A percentile compares a stretch with the other conserved stretches of the same genome.
These are phyloP conservation scores for Syncephalastrum contaminatum DNA, from an alignment of 371 early-diverging fungal species.

Conservation along the genomic window DNA sequence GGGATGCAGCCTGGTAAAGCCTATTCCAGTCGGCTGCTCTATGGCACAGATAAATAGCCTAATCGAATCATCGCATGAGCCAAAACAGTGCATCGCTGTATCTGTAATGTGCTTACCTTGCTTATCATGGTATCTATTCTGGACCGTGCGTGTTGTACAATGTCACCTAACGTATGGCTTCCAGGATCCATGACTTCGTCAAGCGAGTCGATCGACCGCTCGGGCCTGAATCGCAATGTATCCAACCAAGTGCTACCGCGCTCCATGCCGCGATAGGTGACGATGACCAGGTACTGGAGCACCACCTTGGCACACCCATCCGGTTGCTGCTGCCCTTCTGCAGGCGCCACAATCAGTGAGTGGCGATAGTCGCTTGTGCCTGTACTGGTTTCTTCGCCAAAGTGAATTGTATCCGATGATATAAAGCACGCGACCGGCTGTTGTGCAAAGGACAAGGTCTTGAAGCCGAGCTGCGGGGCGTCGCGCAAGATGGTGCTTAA, in stretches of 20 bases:
- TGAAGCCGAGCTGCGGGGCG: slow-evolving; percentile 64
- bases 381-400: slow-evolving; percentile 10
- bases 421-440: slow-evolving; percentile 37
- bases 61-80: slow-evolving; percentile 3
- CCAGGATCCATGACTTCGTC: slow-evolving; percentile 31
- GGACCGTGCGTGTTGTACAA: slow-evolving; percentile 26
- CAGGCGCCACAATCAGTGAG: slow-evolving; percentile 3
- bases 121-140: slow-evolving; percentile 32
- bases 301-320: slow-evolving; percentile 9
- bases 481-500: slow-evolving; percentile 67
- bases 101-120: slow-evolving; percentile 21
- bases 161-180: slow-evolving; percentile 21
- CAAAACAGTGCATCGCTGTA: neutral
- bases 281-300: slow-evolving; percentile 36
- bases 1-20: slow-evolving; percentile 20
- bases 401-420: slow-evolving; percentile 30
- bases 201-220: slow-evolving; percentile 14
- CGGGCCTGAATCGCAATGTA: slow-evolving; percentile 20
- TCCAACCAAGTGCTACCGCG: slow-evolving; percentile 20
- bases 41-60: slow-evolving; percentile 30
- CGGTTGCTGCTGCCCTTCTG: slow-evolving; percentile 13
- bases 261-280: slow-evolving; percentile 29
- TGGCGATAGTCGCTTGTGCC: slow-evolving; percentile 4
- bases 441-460: slow-evolving; percentile 17
- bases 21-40: slow-evolving; percentile 40